These are phyloP conservation scores for Cutaneotrichosporon dermatis DNA, from an alignment of 1,284 basidiomycete genomes.

Conservation along the genomic window DNA sequence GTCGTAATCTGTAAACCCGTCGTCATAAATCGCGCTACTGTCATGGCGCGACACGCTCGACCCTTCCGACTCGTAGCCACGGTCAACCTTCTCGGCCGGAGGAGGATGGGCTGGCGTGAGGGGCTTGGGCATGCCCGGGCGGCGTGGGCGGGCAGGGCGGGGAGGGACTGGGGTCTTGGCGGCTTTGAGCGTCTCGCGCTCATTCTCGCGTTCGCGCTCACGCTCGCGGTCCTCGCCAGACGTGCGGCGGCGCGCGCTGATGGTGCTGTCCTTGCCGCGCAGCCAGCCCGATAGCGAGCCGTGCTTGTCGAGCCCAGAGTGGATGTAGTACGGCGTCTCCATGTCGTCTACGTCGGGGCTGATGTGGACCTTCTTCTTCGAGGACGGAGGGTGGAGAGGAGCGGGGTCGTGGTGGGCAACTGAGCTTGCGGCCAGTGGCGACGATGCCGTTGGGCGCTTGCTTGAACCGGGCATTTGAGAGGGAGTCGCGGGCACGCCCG, in stretches of 20 bases:
- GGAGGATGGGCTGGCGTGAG: slow-evolving; percentile 8
- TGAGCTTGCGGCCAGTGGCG: neutral
- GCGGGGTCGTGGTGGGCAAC: neutral
- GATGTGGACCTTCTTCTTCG: slow-evolving; percentile 17
- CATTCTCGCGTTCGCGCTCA: neutral
- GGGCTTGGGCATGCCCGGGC: slow-evolving; percentile 3
- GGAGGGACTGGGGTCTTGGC: neutral
- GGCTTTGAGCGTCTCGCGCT: neutral
- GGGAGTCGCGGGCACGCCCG: no score
- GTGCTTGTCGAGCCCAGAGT: slow-evolving; percentile 48
- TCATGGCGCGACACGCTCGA: slow-evolving; percentile 22
- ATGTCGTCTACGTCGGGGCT: slow-evolving; percentile 12
- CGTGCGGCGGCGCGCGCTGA: no score
- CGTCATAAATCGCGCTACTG: slow-evolving; percentile 1
- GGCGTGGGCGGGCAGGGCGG: neutral
- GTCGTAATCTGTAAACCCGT: slow-evolving; percentile 1
- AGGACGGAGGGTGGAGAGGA: slow-evolving; percentile 1
- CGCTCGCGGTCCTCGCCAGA: neutral
- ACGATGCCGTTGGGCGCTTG: no score
- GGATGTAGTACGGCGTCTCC: slow-evolving; percentile 47
- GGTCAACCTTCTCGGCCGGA: neutral
- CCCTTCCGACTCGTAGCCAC: slow-evolving; percentile 40
- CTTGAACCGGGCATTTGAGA: no score
- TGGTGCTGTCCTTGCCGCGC: slow-evolving; percentile 19
- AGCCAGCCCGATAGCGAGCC: slow-evolving; percentile 46